Evolutionary conservation across 2,329 filamentous ascomycete species (phyloP).

Genomic region (Fusarium sp.): DNA sequence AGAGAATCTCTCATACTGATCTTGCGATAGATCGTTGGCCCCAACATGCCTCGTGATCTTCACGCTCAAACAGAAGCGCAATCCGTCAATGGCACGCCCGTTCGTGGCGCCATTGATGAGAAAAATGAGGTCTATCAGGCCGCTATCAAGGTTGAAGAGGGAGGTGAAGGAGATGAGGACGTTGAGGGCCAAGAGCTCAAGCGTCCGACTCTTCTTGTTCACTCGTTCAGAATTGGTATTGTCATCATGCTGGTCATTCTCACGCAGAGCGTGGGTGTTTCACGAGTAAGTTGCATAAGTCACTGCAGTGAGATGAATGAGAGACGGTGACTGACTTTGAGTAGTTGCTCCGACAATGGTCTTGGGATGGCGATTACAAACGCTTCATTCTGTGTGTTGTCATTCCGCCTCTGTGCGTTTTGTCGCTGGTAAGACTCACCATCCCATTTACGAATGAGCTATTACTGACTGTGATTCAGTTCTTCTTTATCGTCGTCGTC

Average conservation of each 20-base stretch:
- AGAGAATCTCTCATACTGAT: background rate
- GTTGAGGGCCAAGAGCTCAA: conserved; percentile 37
- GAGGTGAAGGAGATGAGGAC: conserved; percentile 40
- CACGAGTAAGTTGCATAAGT: conserved; percentile 28
- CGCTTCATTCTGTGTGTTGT: conserved; percentile 38
- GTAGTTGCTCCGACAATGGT: conserved; percentile 37
- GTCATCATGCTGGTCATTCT: conserved; percentile 46
- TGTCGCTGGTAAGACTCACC: conserved; percentile 29
- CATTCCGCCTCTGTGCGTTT: conserved; percentile 31
- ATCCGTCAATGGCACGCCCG: conserved; percentile 35
- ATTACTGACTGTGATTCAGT: conserved; percentile 10
- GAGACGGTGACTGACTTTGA: rapidly evolving
- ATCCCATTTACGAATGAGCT: rapidly evolving
- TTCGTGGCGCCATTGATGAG: conserved; percentile 46
- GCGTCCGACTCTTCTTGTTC: conserved; percentile 39
- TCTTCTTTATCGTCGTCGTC: conserved; percentile 47
- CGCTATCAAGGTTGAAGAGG: conserved; percentile 46
- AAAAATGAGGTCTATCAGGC: conserved; percentile 43
- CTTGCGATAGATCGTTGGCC: conserved; percentile 35
- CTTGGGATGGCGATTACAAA: conserved; percentile 40
- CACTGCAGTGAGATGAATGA: rapidly evolving
- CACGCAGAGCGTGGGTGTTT: conserved; percentile 44
- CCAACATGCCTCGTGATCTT: conserved; percentile 42
- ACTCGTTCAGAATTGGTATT: conserved; percentile 44
- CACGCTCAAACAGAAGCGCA: conserved; percentile 42